Evolutionary conservation across 352 stramenopile genomes (phyloP), one percentile per base, ranked within the genome.

Genomic region (Phytophthora aleatoria): DNA sequence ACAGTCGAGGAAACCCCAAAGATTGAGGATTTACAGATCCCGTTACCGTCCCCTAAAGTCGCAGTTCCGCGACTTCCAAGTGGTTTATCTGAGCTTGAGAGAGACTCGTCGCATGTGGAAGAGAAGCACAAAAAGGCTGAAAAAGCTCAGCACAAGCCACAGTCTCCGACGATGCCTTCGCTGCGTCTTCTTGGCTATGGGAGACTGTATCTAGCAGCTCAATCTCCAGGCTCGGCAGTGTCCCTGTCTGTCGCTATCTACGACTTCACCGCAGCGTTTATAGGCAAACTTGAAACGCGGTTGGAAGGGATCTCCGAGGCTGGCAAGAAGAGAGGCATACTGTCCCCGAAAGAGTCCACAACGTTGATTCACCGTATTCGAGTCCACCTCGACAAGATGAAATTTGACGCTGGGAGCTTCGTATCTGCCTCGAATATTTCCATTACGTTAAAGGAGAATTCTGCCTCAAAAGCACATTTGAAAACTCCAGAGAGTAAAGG

Each of bases 161-260:
- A 48, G 13, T 30, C 57, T 11, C 57, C 54, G 13, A 26, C 43
- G 12, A 63, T 56, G 8, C 16, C 52, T 35, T 75, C 60, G 12
- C 12, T 80, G 4, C 68, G 68, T 10, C 61, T 77, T 50, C 61
- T 80, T 16, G 72, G 72, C 1, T 62, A 75, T 44, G 69, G 73
- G 36, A 59, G 61, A 38, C 57, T 77, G 54, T 67, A 69, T 24
- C 20, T 74, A 36, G 64, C 56, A 52, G 65, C 61, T 28, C 66
- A 71, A 66, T 35, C 52, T 15, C 27, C 41, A 11, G 50, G 57
- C 10, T 68, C 61, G 5, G 9, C 26, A 3, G 69, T 74, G 3
- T 20, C 69, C 5, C 35, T 77, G 0, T 63, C 61, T 16, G 61
- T 80, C n/a, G 65, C 72, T 26, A 77, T 80, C 47, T 76, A 75